Base-by-base conservation (phyloP, 169 alveolate genomes). In the Theileria parva region DNA sequence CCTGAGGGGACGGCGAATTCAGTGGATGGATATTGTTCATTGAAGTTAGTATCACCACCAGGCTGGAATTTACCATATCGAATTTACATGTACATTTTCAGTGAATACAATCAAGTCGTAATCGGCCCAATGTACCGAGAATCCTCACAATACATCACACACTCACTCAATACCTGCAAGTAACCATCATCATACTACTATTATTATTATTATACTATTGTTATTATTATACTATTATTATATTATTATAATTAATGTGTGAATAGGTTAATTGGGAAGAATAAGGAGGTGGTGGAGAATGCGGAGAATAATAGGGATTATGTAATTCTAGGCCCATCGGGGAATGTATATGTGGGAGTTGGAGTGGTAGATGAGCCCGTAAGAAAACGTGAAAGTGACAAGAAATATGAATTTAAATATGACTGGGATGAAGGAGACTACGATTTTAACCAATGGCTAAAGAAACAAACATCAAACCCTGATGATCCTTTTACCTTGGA, bases 361-460 rank as follows among this genome's bases (percentile, higher is more conserved):
- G 96, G 94, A 13, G 74, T 93, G 15, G 94, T 76, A 44, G 95
- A 93, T 55, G 92, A 90, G 75, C 88, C 83, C 44, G 51, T 87
- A 60, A 59, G 87, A 21, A 32, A 34, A 51, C 27, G 69, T 13
- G 37, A 65, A 69, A 15, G 37, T 50, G 30, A 51, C 7, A 66
- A 63, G 34, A 59, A 79, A 53, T 74, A 74, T 60, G 72, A 83
- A 30, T 90, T 71, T 72, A 86, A 86, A 39, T 90, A 90, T 44
- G 96, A 93, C 79, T 93, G 96, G 96, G 95, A 93, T 77, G 96
- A 92, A 69, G 96, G 96, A 2, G 92, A 80, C 55, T 87, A 92
- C 68, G 92, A 87, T 72, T 75, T 89, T 68, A 92, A 93, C 85
- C 88, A 93, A 66, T 93, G 96, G 96, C 76, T 93, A 37, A 91